Evolutionary conservation across 768 basidiomycete genomes (phyloP).

Genomic region (Lenzites betulinus): DNA sequence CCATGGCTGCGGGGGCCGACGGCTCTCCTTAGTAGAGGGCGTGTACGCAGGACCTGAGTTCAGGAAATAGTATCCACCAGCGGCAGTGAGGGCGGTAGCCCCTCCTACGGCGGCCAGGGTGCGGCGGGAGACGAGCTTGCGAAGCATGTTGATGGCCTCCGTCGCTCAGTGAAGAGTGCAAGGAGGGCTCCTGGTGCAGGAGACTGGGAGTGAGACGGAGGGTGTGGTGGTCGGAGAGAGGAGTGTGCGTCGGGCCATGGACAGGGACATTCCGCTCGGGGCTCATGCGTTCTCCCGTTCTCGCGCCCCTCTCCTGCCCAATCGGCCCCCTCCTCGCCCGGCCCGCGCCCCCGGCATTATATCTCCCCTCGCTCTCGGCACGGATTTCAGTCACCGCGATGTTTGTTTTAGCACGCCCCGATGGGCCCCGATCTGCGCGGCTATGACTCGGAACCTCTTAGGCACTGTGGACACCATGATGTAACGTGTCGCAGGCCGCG

Average conservation of each 20-base stretch:
- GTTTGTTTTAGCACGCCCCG: too few relatives aligned
- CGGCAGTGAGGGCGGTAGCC: constrained; percentile 53
- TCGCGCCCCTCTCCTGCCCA: not conserved
- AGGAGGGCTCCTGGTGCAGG: constrained; percentile 10
- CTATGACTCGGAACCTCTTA: not conserved
- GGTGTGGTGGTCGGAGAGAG: not conserved
- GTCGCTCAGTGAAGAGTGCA: constrained; percentile 18
- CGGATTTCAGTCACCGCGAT: not conserved
- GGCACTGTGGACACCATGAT: too few relatives aligned
- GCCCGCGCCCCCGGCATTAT: constrained; percentile 7
- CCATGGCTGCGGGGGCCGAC: constrained; percentile 80
- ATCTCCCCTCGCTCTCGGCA: not conserved
- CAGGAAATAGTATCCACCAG: constrained; percentile 68
- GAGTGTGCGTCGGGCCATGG: not conserved
- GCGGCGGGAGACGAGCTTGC: constrained; percentile 47
- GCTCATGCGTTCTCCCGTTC: constrained; percentile 8
- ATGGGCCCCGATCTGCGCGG: not conserved
- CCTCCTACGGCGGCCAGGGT: constrained; percentile 55
- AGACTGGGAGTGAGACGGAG: not conserved
- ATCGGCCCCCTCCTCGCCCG: constrained; percentile 1
- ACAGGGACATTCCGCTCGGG: not conserved
- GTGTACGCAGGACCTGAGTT: constrained; percentile 75
- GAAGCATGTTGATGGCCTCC: constrained; percentile 14
- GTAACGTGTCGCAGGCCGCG: too few relatives aligned
- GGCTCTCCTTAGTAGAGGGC: constrained; percentile 59